These are phyloP conservation scores for Phlebopus sp. DNA, from an alignment of 1,284 basidiomycete genomes.

Conservation along the genomic window DNA sequence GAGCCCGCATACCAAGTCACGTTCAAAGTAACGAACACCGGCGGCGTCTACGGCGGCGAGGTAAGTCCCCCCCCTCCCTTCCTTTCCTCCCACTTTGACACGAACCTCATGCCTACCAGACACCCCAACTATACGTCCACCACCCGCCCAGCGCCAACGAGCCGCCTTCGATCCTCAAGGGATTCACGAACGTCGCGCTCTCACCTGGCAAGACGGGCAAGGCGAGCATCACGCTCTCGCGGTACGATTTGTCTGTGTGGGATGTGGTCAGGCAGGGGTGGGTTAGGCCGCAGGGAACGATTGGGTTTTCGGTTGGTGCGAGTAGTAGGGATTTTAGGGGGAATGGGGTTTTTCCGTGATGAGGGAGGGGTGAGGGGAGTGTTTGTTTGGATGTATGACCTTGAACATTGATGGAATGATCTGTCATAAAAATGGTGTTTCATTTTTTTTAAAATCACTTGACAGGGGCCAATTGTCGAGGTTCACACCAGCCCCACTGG, in stretches of 20 bases:
- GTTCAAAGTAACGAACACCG: slow-evolving; percentile 56
- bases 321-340: slow-evolving; percentile 45
- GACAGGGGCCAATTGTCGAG: too few species aligned
- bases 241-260: slow-evolving; percentile 60
- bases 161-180: slow-evolving; percentile 56
- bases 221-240: slow-evolving; percentile 51
- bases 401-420: too few species aligned
- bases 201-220: slow-evolving; percentile 41
- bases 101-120: slow-evolving; percentile 28
- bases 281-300: slow-evolving; percentile 36
- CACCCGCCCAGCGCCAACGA: slow-evolving; percentile 50
- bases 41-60: slow-evolving; percentile 48
- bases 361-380: too few species aligned
- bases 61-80: slow-evolving; percentile 23
- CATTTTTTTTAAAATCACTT: too few species aligned
- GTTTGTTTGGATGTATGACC: too few species aligned
- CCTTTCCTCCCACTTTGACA: too few species aligned
- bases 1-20: slow-evolving; percentile 51
- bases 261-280: slow-evolving; percentile 43
- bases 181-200: slow-evolving; percentile 54
- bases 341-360: slow-evolving; percentile 23
- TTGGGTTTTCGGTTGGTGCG: slow-evolving; percentile 43
- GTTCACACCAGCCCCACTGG: too few species aligned
- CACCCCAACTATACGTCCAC: slow-evolving; percentile 58
- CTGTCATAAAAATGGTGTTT: too few species aligned